Percentiles rank a stretch among this genome's conserved stretches.
Conservation (phyloP, 148 eudicot species). For the Amaranthus hypochondriacus region DNA sequence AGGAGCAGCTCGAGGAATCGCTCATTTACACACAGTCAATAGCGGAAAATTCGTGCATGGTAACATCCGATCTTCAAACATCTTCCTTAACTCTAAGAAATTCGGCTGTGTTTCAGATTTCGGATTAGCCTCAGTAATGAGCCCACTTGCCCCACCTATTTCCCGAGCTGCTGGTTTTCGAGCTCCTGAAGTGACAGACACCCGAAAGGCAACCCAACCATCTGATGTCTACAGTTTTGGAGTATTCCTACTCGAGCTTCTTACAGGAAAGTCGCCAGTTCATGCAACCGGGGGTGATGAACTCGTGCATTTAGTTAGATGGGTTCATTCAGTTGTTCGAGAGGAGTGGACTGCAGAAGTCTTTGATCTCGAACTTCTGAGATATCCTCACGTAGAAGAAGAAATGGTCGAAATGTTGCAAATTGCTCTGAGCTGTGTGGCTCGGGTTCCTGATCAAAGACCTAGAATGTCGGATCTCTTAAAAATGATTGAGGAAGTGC, state of each 20-base stretch:
- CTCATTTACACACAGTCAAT: slow-evolving; percentile 54
- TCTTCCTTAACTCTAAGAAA: slow-evolving; percentile 58
- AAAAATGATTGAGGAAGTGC: slow-evolving; percentile 59
- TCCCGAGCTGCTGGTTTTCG: slow-evolving; percentile 84
- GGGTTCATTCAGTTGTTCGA: slow-evolving; percentile 80
- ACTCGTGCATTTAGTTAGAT: slow-evolving; percentile 60
- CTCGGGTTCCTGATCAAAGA: slow-evolving; percentile 59
- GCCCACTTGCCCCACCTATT: slow-evolving; percentile 60
- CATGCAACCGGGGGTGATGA: slow-evolving; percentile 59
- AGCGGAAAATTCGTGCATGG: slow-evolving; percentile 78
- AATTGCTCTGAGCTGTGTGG: slow-evolving; percentile 68
- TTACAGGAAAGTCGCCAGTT: slow-evolving; percentile 72
- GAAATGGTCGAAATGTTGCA: slow-evolving; percentile 86
- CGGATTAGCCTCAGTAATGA: slow-evolving; percentile 66
- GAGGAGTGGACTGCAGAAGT: slow-evolving; percentile 87
- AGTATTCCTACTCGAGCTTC: slow-evolving; percentile 71
- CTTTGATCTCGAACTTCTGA: slow-evolving; percentile 73
- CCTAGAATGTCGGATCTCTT: slow-evolving; percentile 65
- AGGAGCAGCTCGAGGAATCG: slow-evolving; percentile 79
- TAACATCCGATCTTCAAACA: slow-evolving; percentile 73
- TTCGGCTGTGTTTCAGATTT: slow-evolving; percentile 69
- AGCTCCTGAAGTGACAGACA: slow-evolving; percentile 80
- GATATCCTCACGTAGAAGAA: slow-evolving; percentile 68
- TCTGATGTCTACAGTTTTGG: slow-evolving; percentile 92
- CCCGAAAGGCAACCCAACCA: slow-evolving; percentile 64